Conservation (phyloP, 2,329 filamentous ascomycete genomes). For the Nannizzia gypsea region DNA sequence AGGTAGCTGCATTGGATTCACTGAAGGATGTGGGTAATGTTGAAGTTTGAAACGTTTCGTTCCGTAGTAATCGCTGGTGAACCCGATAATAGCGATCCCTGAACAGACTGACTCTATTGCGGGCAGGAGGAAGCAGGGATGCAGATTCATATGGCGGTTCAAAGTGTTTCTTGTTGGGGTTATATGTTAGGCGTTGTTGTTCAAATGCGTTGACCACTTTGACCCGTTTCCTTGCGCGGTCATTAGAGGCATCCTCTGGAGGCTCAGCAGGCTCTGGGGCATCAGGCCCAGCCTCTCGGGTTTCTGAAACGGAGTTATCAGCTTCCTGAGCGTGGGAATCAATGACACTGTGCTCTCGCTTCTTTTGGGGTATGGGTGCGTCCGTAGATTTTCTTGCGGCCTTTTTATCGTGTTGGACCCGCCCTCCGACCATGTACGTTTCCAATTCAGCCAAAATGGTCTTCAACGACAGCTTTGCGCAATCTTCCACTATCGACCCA, state of each 20-base stretch:
- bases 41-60: conserved; percentile 83
- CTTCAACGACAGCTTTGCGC: conserved; percentile 54
- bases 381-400: conserved; percentile 38
- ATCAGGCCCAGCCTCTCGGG: neutral
- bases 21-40: conserved; percentile 52
- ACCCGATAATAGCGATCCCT: conserved; percentile 85
- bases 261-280: neutral
- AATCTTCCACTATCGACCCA: conserved; percentile 76
- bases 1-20: conserved; percentile 41
- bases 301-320: neutral
- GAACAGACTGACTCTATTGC: conserved; percentile 75
- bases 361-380: conserved; percentile 52
- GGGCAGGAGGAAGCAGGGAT: conserved; percentile 61
- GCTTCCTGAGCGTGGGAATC: neutral
- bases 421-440: conserved; percentile 79
- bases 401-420: conserved; percentile 18
- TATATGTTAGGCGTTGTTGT: conserved; percentile 51
- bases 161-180: conserved; percentile 68
- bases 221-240: conserved; percentile 64
- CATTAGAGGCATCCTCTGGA: neutral
- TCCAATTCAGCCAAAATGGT: conserved; percentile 74
- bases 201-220: conserved; percentile 74
- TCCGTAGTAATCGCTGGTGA: conserved; percentile 80
- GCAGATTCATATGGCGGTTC: conserved; percentile 58
- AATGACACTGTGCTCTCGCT: neutral